Evolutionary conservation across 192 early-diverging fungal genomes (phyloP).

Genomic region (Borealophlyctis nickersoniae): DNA sequence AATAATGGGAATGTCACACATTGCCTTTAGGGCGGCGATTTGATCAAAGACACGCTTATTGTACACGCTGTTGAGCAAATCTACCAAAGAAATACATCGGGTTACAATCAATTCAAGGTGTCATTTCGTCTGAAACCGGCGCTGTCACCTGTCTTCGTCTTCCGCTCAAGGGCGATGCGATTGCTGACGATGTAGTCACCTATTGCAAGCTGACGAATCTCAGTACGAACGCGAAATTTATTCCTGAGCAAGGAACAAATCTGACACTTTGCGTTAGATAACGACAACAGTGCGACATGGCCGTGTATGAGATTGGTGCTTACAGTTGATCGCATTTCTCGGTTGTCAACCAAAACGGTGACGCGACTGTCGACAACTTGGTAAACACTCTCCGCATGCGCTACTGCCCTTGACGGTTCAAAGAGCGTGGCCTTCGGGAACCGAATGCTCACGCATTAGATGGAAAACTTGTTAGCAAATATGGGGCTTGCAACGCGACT

Average conservation of each 20-base stretch:
- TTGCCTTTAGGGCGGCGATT: constrained; percentile 8
- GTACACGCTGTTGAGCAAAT: constrained; percentile 13
- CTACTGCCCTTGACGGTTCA: neutral
- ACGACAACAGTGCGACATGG: too few species aligned
- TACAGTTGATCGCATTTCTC: constrained; percentile 19
- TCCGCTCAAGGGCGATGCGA: constrained; percentile 27
- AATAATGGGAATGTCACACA: constrained; percentile 9
- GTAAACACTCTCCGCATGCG: neutral
- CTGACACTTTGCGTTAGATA: too few species aligned
- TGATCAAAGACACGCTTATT: constrained; percentile 29
- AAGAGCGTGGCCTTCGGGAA: neutral
- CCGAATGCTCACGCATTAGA: neutral
- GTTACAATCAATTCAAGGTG: neutral
- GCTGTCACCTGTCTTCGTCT: constrained; percentile 22
- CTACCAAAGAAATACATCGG: constrained; percentile 3
- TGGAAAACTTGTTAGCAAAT: neutral
- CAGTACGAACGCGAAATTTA: constrained; percentile 11
- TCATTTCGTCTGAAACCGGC: neutral
- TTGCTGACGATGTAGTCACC: constrained; percentile 33
- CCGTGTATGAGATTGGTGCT: neutral
- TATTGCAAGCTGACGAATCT: constrained; percentile 28
- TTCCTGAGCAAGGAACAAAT: constrained; percentile 14
- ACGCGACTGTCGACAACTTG: neutral
- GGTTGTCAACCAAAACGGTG: constrained; percentile 11
- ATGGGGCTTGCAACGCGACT: neutral